Evolutionary conservation across 2,329 filamentous ascomycete species (phyloP), one percentile per base, ranked within the genome.

Genomic region (Hymenoscyphus repandus): DNA sequence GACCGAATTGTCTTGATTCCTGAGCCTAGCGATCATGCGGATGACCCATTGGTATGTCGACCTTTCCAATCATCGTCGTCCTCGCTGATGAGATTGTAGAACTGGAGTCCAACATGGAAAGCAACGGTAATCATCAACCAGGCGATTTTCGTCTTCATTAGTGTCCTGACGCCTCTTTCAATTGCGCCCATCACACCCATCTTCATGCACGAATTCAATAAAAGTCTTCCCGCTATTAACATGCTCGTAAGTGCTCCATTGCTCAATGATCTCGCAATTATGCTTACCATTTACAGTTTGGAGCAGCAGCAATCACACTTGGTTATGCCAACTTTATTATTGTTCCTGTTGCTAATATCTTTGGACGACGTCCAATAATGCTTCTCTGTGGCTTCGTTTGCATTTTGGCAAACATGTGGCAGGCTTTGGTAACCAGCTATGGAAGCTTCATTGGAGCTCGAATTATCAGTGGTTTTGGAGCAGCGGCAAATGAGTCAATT

Each of bases 401-500:
- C 32, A 69, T 69, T 31, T 58, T 66, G 6, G 69, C 66, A 40
- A 75, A 70, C 44, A 69, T 77, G 10, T 77, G 73, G 74, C 73
- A 80, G 54, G 82, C 80, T 0, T 69, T 68, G 44, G 80, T 82
- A 5, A 75, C 69, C 13, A 73, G 72, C 0, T 85, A 86, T 60
- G 68, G 70, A 45, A 79, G 76, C 44, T 85, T 85, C 62, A 83
- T 86, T 79, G 82, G 79, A 4, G 81, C 76, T 45, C 82, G 71
- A 50, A 70, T 81, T 12, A 69, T 85, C 6, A 83, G 83, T 60
- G 82, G 82, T 0, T 72, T 85, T 40, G 81, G 77, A 5, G 79
- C 80, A 44, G 82, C 80, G 1, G 80, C 82, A 5, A 75, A 77
- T 2, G 80, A 86, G 68, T 83, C 79, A 0, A 74, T 79, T 2